Conservation (phyloP, 1,284 basidiomycete genomes). For the Exsudoporus floridanus region DNA sequence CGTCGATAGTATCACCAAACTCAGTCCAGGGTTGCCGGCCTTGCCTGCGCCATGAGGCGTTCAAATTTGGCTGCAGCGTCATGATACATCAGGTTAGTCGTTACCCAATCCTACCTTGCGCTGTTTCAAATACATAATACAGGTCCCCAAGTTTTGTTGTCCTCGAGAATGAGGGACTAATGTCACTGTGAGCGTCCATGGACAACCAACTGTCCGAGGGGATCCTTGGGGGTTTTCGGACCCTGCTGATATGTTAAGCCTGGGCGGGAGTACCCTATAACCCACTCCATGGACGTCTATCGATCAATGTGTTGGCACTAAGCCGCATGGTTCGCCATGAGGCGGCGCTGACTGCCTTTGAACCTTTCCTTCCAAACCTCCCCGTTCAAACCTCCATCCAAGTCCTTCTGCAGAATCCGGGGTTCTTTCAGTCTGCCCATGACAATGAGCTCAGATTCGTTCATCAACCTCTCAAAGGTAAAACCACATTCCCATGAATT, state of each 20-base stretch:
- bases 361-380: conserved; percentile 7
- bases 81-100: conserved; percentile 19
- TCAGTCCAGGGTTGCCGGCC: conserved; percentile 4
- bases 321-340: conserved; percentile 29
- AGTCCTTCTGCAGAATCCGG: conserved; percentile 6
- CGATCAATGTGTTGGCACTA: conserved; percentile 14
- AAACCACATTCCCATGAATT: neutral
- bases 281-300: conserved; percentile 3
- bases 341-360: conserved; percentile 12
- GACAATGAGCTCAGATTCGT: conserved; percentile 11
- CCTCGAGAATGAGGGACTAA: conserved; percentile 5
- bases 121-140: conserved; percentile 6
- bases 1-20: neutral
- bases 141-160: neutral
- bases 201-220: conserved; percentile 9
- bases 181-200: conserved; percentile 1
- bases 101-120: conserved; percentile 9
- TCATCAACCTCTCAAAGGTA: conserved; percentile 16
- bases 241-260: conserved; percentile 10
- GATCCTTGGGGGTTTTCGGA: neutral
- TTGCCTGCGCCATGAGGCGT: conserved; percentile 23
- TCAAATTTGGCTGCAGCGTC: neutral
- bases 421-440: neutral
- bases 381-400: conserved; percentile 7
- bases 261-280: neutral